These are phyloP conservation scores for Discostella pseudostelligera DNA, from an alignment of 108 stramenopile species.

Conservation along the genomic window DNA sequence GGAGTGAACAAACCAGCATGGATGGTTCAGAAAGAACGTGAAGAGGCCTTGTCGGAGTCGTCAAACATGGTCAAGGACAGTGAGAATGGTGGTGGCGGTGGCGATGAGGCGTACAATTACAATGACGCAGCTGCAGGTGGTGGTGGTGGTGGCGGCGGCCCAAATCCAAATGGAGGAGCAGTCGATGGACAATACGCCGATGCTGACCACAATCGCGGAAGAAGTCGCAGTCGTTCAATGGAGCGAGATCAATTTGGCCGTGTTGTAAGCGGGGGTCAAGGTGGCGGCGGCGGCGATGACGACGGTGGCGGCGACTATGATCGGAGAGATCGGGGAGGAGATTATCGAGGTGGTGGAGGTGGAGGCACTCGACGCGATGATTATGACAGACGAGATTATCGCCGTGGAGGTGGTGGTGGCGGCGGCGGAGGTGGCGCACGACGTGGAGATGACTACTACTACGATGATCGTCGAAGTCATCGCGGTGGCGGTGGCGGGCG, in stretches of 20 bases:
- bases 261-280: slow-evolving; percentile 1
- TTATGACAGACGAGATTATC: slow-evolving; percentile 8
- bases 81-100: slow-evolving; percentile 1
- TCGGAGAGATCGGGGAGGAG: background rate
- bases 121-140: slow-evolving; percentile 12
- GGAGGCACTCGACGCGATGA: background rate
- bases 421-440: slow-evolving; percentile 30
- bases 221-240: slow-evolving; percentile 11
- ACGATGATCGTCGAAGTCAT: background rate
- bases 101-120: background rate
- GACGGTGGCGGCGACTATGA: background rate
- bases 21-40: slow-evolving; percentile 31
- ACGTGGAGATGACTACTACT: slow-evolving; percentile 1
- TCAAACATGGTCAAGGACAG: background rate
- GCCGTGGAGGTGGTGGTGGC: slow-evolving; percentile 7
- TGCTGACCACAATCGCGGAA: slow-evolving; percentile 2
- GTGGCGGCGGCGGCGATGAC: slow-evolving; percentile 2
- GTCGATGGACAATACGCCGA: background rate
- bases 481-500: slow-evolving; percentile 25
- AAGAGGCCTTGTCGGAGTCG: slow-evolving; percentile 16
- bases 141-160: slow-evolving; percentile 5
- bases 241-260: slow-evolving; percentile 18
- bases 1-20: slow-evolving; percentile 52
- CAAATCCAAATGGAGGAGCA: no score
- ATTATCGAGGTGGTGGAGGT: slow-evolving; percentile 7